Evolutionary conservation across 495 filamentous ascomycete genomes (phyloP), one percentile per base, ranked within the genome.

Genomic region (Amorphotheca resinae): DNA sequence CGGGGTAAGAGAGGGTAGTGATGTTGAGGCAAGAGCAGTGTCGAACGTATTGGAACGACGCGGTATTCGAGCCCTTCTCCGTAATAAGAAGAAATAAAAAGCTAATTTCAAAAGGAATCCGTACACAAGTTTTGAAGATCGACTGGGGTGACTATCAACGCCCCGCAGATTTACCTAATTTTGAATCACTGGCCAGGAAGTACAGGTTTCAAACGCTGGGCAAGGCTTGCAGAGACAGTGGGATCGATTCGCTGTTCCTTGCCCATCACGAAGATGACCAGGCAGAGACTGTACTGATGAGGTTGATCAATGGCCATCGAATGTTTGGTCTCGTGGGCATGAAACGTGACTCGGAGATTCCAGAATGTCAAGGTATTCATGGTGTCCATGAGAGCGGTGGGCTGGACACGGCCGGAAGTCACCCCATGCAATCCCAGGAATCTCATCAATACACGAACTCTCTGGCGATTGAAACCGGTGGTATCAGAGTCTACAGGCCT

Each of bases 191-290:
- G 34, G 91, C 89, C 1, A 78, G 91, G 16, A 69, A 59, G 22
- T 66, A 83, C 4, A 75, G 91, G 4, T 96, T 86, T 57, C 76
- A 72, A 51, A 66, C 68, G 1, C 53, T 95, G 4, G 87, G 79
- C 3, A 47, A 35, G n/a, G 70, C 69, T 11, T 89, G 83, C 55
- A 54, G 54, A 15, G 52, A 64, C 1, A 31, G 57, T 4, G 39
- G 56, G 0, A 69, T 82, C 20, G 54, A 59, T 17, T 66, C 73
- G 2, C 48, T 95, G 2, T 61, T 95, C 2, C 60, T 85, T 25
- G 89, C 79, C 5, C 89, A 98, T 57, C 89, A 95, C 59, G 65
- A 71, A 48, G 82, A 87, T 55, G 87, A 96, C 56, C 77, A 82
- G 50, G 83, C 84, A 28, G 91, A 98, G 60, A 94, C 89, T 0